These are phyloP conservation scores for Sisymbrium altissimum DNA, from an alignment of 345 rosid species.

Conservation along the genomic window DNA sequence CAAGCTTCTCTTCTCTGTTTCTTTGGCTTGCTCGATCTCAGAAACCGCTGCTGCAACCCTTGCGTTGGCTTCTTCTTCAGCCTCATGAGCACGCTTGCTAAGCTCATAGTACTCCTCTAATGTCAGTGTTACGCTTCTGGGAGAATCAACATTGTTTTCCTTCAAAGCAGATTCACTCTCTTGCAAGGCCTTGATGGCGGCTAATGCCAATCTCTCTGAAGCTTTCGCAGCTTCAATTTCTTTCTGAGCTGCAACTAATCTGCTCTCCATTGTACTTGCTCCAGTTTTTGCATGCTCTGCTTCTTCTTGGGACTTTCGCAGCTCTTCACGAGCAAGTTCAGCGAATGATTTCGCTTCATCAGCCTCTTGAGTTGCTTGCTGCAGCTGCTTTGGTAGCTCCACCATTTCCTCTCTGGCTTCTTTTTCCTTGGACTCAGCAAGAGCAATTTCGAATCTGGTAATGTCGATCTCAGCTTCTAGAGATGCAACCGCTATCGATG, in stretches of 20 bases:
- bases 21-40: slow-evolving; percentile 73
- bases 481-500: slow-evolving; percentile 69
- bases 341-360: slow-evolving; percentile 74
- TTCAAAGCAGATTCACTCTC: slow-evolving; percentile 64
- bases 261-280: slow-evolving; percentile 65
- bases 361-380: slow-evolving; percentile 67
- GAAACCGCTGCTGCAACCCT: slow-evolving; percentile 68
- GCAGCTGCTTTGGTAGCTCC: slow-evolving; percentile 72
- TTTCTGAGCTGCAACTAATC: slow-evolving; percentile 67
- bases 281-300: slow-evolving; percentile 83
- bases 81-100: slow-evolving; percentile 73
- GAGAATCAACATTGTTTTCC: slow-evolving; percentile 37
- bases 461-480: slow-evolving; percentile 72
- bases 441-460: slow-evolving; percentile 52
- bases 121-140: slow-evolving; percentile 63
- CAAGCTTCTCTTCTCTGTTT: slow-evolving; percentile 52
- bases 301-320: slow-evolving; percentile 67
- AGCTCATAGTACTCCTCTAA: slow-evolving; percentile 86
- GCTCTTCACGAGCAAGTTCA: slow-evolving; percentile 67
- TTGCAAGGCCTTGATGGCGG: slow-evolving; percentile 81
- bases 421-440: slow-evolving; percentile 58
- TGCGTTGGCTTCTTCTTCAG: slow-evolving; percentile 68
- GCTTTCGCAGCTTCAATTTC: slow-evolving; percentile 86
- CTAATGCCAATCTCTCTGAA: slow-evolving; percentile 78
- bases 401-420: slow-evolving; percentile 59